phyloP scores from a whole-genome alignment of 2,329 filamentous ascomycete species.

The Volutella citrinella region DNA sequence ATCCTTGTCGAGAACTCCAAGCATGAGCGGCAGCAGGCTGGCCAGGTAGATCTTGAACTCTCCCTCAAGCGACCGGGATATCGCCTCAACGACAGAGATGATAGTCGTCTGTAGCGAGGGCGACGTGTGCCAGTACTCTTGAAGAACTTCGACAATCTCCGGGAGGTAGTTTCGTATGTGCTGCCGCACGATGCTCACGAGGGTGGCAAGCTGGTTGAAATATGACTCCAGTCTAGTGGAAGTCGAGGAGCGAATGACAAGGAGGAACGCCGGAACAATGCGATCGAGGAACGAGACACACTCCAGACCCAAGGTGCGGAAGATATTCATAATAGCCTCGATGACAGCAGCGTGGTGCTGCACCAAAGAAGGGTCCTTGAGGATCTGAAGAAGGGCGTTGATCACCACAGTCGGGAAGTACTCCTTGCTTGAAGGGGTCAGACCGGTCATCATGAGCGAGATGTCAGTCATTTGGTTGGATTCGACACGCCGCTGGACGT shows the following conservation, averaged over 20 bases:
- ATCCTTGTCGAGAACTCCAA: slow-evolving; percentile 89
- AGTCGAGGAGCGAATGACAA: slow-evolving; percentile 80
- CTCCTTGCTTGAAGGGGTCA: slow-evolving; percentile 95
- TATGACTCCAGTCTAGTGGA: slow-evolving; percentile 84
- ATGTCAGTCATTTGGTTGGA: slow-evolving; percentile 79
- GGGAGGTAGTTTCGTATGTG: slow-evolving; percentile 91
- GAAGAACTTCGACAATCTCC: slow-evolving; percentile 79
- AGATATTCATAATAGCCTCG: slow-evolving; percentile 98
- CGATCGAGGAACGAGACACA: slow-evolving; percentile 93
- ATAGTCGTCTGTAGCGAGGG: slow-evolving; percentile 86
- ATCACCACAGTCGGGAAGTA: slow-evolving; percentile 99
- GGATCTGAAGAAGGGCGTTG: slow-evolving; percentile 86
- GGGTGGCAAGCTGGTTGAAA: slow-evolving; percentile 90
- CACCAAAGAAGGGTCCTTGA: slow-evolving; percentile 85
- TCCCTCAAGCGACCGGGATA: slow-evolving; percentile 88
- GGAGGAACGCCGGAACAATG: slow-evolving; percentile 90
- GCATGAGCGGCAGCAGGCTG: slow-evolving; percentile 85
- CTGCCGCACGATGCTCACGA: slow-evolving; percentile 93
- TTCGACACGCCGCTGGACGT: slow-evolving; percentile 67
- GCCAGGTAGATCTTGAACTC: slow-evolving; percentile 98
- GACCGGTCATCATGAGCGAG: slow-evolving; percentile 93
- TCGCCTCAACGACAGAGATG: slow-evolving; percentile 86
- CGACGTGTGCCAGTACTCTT: slow-evolving; percentile 85
- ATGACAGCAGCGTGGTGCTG: slow-evolving; percentile 93
- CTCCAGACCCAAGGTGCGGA: slow-evolving; percentile 91